Evolutionary conservation across 2,329 filamentous ascomycete species (phyloP).

Genomic region (Colletotrichum sp.): DNA sequence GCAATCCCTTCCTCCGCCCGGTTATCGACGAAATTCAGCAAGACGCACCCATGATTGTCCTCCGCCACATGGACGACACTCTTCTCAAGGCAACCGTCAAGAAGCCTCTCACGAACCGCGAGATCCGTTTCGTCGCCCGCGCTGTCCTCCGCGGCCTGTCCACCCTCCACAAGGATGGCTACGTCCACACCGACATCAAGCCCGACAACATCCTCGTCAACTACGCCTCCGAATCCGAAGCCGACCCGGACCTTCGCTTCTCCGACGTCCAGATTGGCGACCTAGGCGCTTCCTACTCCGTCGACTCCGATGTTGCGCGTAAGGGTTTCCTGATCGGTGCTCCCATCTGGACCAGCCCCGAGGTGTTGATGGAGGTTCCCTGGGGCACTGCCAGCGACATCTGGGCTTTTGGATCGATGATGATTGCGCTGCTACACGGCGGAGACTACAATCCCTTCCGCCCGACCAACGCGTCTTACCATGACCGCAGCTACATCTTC

Average conservation of each 20-base stretch:
- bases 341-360: constrained; percentile 16
- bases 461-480: constrained; percentile 10
- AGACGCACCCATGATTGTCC: constrained; percentile 19
- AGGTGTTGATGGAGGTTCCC: constrained; percentile 18
- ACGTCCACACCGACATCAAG: constrained; percentile 18
- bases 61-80: constrained; percentile 18
- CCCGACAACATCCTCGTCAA: constrained; percentile 19
- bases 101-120: constrained; percentile 19
- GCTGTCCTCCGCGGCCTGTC: constrained; percentile 15
- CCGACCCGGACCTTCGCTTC: constrained; percentile 14
- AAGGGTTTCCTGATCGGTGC: constrained; percentile 18
- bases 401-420: constrained; percentile 82
- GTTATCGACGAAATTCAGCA: constrained; percentile 21
- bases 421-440: constrained; percentile 16
- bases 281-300: constrained; percentile 12
- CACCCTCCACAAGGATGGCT: constrained; percentile 16
- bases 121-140: constrained; percentile 17
- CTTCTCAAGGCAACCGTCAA: constrained; percentile 18
- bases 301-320: constrained; percentile 11
- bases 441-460: constrained; percentile 21
- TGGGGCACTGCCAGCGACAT: constrained; percentile 75
- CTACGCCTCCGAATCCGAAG: constrained; percentile 8
- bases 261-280: constrained; percentile 19
- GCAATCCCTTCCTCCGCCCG: constrained; percentile 18
- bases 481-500: constrained; percentile 18